Conservation (phyloP, 148 eudicot genomes). For the Rheum nobile region DNA sequence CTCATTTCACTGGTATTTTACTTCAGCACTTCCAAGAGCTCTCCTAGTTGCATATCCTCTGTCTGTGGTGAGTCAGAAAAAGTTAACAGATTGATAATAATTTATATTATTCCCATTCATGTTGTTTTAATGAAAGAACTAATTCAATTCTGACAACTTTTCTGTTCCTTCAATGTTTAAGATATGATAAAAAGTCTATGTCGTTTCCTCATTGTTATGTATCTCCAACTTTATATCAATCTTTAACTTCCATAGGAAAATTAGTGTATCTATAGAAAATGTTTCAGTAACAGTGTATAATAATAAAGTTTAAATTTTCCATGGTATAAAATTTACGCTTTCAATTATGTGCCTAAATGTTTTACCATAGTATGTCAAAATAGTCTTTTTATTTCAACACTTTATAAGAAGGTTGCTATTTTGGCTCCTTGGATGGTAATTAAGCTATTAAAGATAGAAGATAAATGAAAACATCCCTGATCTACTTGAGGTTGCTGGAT, state of each 20-base stretch:
- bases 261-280: background rate
- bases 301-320: background rate
- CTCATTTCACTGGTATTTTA: conserved; percentile 91
- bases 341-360: background rate
- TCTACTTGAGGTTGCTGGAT: background rate
- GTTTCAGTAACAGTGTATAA: background rate
- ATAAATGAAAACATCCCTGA: background rate
- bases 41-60: conserved; percentile 92
- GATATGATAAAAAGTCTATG: background rate
- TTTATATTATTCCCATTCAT: background rate
- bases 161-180: background rate
- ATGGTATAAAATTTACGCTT: background rate
- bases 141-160: background rate
- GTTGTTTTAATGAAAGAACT: background rate
- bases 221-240: background rate
- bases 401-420: background rate
- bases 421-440: background rate
- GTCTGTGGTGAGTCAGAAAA: conserved; percentile 51
- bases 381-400: background rate
- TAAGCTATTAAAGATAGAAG: background rate
- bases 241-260: background rate
- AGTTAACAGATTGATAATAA: background rate
- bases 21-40: conserved; percentile 93
- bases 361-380: background rate
- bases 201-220: background rate